Base-by-base conservation (phyloP, 768 basidiomycete genomes). In the Kwoniella dendrophila region DNA sequence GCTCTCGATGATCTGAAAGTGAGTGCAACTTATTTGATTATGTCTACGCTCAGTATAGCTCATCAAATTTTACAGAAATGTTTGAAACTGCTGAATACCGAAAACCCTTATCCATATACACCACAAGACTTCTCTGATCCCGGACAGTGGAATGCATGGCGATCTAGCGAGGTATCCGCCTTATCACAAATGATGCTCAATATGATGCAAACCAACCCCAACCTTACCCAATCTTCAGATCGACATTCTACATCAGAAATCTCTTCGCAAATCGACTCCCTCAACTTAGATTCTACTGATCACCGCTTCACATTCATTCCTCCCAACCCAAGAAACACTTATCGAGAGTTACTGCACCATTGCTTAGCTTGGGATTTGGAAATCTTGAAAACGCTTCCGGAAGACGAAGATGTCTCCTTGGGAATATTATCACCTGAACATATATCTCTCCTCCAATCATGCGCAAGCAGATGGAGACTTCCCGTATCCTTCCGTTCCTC, bases 341-440 rank as follows among this genome's bases (percentile, higher is more conserved):
- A 95, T 82, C 86, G 86, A 66, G 86, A 90, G 11, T 83, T 98
- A 16, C 83, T 96, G 29, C 87, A 91, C 75, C 82, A 85, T 56
- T 92, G 92, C 73, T 85, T 99, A 47, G 83, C 87, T 26, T 83
- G 85, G 27, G 96, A 99, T 76, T 82, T 98, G 60, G 90, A 92
- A 73, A 85, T 87, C 36, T 92, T 99, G 90, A 83, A 89, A 50
- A 88, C 88, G 47, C 88, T 97, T n/a, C 89, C 90, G 4, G 81
- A 81, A 52, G 89, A 91, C 69, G 91, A 97, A 68, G 93, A 98
- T 81, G 95, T 99, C 16, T 90, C 93, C 0, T 81, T 98, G 36
- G 90, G 91, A 6, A 97, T 99, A 59, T 80, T 99, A 18, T 91
- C 91, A 3, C 74, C 84, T 1, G 76, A 84, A 11, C 91, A 97